Percentiles rank a stretch among this genome's conserved stretches.
Conservation (phyloP, 768 basidiomycete genomes). For the Termitomyces sp. region DNA sequence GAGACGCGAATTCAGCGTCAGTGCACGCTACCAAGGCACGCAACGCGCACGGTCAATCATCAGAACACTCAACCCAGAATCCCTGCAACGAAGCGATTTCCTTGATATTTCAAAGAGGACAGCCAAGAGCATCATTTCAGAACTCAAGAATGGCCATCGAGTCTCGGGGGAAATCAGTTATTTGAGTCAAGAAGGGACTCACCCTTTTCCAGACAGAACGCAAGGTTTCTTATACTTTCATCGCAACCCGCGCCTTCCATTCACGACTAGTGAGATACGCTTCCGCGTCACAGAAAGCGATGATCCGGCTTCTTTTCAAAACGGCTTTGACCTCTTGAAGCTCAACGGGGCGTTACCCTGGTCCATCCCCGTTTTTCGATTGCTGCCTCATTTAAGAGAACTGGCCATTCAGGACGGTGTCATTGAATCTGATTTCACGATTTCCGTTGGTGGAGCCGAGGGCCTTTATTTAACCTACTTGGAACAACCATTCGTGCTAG, state of each 20-base stretch:
- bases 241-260: not conserved
- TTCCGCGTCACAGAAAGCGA: conserved; percentile 14
- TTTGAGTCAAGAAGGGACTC: too few species aligned
- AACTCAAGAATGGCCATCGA: not conserved
- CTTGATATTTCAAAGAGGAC: not conserved
- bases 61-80: not conserved
- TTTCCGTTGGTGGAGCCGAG: not conserved
- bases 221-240: too few species aligned
- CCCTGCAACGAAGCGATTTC: not conserved
- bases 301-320: conserved; percentile 6
- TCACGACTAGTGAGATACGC: conserved; percentile 10
- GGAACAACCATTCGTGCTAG: not conserved
- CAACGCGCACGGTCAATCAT: not conserved
- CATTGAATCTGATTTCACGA: too few species aligned
- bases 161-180: not conserved
- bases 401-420: not conserved
- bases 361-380: conserved; percentile 1
- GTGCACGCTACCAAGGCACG: too few species aligned
- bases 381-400: not conserved
- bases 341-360: conserved; percentile 10
- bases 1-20: too few species aligned
- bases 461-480: not conserved
- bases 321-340: conserved; percentile 11
- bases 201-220: not conserved
- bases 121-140: too few species aligned